Percentiles rank a stretch among this genome's conserved stretches.
These are phyloP conservation scores for Westerdykella sp. DNA, from an alignment of 2,329 filamentous ascomycete genomes.

Conservation along the genomic window DNA sequence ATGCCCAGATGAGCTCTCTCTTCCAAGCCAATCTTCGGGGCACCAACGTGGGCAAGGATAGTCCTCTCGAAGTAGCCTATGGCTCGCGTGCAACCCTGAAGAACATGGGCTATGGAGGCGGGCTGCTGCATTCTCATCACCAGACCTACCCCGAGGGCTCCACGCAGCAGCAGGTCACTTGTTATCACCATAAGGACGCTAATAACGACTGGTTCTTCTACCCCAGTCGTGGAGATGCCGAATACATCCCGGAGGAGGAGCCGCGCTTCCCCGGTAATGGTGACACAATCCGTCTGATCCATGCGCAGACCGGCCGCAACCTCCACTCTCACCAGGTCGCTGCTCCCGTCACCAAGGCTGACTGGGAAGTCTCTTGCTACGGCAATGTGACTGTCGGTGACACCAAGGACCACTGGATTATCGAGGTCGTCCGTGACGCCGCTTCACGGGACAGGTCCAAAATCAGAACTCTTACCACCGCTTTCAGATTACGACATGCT, in stretches of 20 bases:
- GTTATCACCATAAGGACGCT: constrained; percentile 98
- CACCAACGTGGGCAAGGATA: constrained; percentile 89
- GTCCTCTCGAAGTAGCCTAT: constrained; percentile 82
- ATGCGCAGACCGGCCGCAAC: constrained; percentile 93
- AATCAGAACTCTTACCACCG: constrained; percentile 85
- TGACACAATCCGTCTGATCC: constrained; percentile 76
- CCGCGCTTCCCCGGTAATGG: constrained; percentile 71
- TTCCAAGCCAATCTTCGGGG: constrained; percentile 96
- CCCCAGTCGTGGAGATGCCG: constrained; percentile 72
- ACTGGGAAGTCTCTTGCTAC: constrained; percentile 91
- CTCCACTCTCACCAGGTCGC: constrained; percentile 88
- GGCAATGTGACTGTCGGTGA: constrained; percentile 94
- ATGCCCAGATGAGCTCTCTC: constrained; percentile 99
- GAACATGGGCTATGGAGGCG: constrained; percentile 99
- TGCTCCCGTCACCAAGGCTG: constrained; percentile 81
- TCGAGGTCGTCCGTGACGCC: constrained; percentile 88
- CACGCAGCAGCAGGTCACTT: constrained; percentile 91
- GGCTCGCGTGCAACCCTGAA: constrained; percentile 90
- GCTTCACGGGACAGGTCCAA: constrained; percentile 77
- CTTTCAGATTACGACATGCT: constrained; percentile 80
- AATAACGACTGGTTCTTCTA: constrained; percentile 99
- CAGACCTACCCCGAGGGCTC: constrained; percentile 96
- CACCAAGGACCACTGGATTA: constrained; percentile 93
- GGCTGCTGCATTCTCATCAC: constrained; percentile 90
- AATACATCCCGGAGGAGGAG: constrained; percentile 65